Conservation (phyloP, 108 stramenopile species). For the Skeletonema potamos region DNA sequence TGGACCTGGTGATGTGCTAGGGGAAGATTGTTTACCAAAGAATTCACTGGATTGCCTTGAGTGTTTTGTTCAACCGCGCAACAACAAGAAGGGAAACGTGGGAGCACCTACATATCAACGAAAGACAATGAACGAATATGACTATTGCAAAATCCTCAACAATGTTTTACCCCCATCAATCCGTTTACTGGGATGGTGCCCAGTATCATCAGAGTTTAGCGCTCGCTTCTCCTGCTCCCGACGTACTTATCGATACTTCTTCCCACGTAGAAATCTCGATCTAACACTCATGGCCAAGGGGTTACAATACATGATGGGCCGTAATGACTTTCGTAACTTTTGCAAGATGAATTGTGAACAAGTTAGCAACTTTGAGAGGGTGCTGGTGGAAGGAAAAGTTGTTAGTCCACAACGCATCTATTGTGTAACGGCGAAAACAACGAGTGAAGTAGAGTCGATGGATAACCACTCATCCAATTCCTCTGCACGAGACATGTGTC, state of each 20-base stretch:
- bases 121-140: slow-evolving; percentile 70
- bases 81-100: slow-evolving; percentile 10
- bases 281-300: slow-evolving; percentile 73
- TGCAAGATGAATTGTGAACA: slow-evolving; percentile 97
- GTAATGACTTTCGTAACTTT: slow-evolving; percentile 98
- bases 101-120: slow-evolving; percentile 13
- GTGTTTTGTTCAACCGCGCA: slow-evolving; percentile 54
- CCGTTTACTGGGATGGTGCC: slow-evolving; percentile 93
- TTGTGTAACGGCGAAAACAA: slow-evolving; percentile 2
- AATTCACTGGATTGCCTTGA: slow-evolving; percentile 53
- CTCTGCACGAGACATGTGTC: slow-evolving; percentile 55
- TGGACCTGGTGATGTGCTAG: slow-evolving; percentile 36
- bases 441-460: background rate
- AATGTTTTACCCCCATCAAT: slow-evolving; percentile 88
- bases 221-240: slow-evolving; percentile 88
- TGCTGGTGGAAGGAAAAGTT: slow-evolving; percentile 61
- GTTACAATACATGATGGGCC: slow-evolving; percentile 75
- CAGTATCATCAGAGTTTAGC: slow-evolving; percentile 88
- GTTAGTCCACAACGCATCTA: slow-evolving; percentile 30
- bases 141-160: slow-evolving; percentile 95
- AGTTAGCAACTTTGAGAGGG: slow-evolving; percentile 88
- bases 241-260: slow-evolving; percentile 96
- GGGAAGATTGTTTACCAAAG: slow-evolving; percentile 63
- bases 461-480: background rate
- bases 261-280: slow-evolving; percentile 71